phyloP scores from a whole-genome alignment of 1,284 basidiomycete species.

The Pseudozyma thailandica region DNA sequence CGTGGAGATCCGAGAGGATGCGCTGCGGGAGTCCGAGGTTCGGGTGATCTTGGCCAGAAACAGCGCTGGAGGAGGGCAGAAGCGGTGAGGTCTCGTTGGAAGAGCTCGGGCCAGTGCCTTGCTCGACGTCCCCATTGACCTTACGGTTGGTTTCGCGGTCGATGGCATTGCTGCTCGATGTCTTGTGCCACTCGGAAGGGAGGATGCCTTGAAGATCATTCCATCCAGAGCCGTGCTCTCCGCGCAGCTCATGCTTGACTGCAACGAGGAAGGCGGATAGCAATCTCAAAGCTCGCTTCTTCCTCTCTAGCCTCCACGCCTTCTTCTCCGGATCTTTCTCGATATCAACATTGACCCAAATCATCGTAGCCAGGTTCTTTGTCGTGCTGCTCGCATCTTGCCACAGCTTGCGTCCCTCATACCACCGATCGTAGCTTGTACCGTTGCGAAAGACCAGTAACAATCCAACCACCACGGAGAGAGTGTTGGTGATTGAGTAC shows the following conservation, averaged over 20 bases:
- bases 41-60: neutral
- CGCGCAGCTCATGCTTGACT: conserved; percentile 81
- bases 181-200: conserved; percentile 22
- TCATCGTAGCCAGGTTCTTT: conserved; percentile 75
- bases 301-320: conserved; percentile 74
- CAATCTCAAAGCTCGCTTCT: conserved; percentile 78
- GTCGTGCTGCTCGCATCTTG: conserved; percentile 70
- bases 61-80: neutral
- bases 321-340: conserved; percentile 24
- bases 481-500: conserved; percentile 81
- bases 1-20: conserved; percentile 35
- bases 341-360: conserved; percentile 80
- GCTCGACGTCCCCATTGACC: conserved; percentile 4
- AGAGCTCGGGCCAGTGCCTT: conserved; percentile 1
- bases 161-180: neutral
- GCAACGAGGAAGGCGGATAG: conserved; percentile 77
- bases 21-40: conserved; percentile 14
- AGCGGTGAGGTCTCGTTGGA: conserved; percentile 8
- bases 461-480: conserved; percentile 84
- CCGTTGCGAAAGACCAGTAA: conserved; percentile 67
- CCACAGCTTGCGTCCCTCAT: conserved; percentile 87
- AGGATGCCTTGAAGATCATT: conserved; percentile 23
- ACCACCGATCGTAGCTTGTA: conserved; percentile 74
- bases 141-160: neutral
- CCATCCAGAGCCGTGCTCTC: conserved; percentile 51